Percentiles rank a stretch among this genome's conserved stretches.
These are phyloP conservation scores for Tolypocladium nubicola DNA, from an alignment of 2,329 filamentous ascomycete genomes.

Conservation along the genomic window DNA sequence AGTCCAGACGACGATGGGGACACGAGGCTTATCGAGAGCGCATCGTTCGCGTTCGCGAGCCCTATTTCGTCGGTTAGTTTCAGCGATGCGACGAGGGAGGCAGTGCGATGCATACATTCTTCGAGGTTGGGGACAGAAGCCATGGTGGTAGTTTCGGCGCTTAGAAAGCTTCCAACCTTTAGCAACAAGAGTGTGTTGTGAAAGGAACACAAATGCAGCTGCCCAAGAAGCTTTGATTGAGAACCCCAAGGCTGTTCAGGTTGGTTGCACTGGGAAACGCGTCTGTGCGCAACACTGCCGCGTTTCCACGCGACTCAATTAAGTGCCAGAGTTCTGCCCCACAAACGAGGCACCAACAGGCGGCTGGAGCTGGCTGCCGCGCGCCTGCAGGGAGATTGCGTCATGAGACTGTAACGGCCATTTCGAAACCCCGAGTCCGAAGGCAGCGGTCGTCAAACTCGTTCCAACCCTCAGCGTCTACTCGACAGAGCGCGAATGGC, in stretches of 20 bases:
- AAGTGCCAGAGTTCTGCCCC: slow-evolving; percentile 8
- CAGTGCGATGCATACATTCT: slow-evolving; percentile 18
- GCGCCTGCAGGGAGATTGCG: slow-evolving; percentile 1
- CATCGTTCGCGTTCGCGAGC: slow-evolving; percentile 51
- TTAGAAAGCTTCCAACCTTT: not conserved
- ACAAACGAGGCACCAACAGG: slow-evolving; percentile 7
- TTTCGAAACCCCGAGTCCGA: not conserved
- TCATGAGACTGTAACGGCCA: slow-evolving; percentile 3
- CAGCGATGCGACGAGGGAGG: not conserved
- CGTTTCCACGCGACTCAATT: slow-evolving; percentile 14
- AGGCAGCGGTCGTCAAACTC: not conserved
- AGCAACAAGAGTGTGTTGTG: not conserved
- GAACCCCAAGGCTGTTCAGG: not conserved
- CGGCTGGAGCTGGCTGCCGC: not conserved
- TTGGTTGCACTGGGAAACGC: slow-evolving; percentile 3
- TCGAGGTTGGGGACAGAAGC: slow-evolving; percentile 17
- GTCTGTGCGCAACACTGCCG: slow-evolving; percentile 3
- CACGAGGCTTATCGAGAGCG: slow-evolving; percentile 50
- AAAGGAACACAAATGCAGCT: not conserved
- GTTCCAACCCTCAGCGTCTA: not conserved
- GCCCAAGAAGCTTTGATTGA: not conserved
- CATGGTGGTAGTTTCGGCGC: slow-evolving; percentile 13
- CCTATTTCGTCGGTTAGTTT: slow-evolving; percentile 25
- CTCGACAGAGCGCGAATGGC: slow-evolving; percentile 14
- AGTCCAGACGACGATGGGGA: slow-evolving; percentile 36